These are phyloP conservation scores for Fusarium metavorans DNA, from an alignment of 2,329 filamentous ascomycete species.

Conservation along the genomic window DNA sequence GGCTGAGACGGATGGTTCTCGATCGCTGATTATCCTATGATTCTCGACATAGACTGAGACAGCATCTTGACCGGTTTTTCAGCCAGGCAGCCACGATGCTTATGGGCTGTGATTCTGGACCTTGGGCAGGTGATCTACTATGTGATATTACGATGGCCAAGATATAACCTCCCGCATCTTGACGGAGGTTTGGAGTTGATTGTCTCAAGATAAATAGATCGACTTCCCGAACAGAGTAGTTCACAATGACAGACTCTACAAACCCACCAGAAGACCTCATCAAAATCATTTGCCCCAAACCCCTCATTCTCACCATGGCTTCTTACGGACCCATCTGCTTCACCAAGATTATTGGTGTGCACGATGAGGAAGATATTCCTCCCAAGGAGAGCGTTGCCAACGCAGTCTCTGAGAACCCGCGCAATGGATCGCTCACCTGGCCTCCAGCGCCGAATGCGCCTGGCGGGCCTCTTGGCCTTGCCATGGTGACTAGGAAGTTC, in stretches of 20 bases:
- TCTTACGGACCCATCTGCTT: neutral
- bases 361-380: neutral
- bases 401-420: neutral
- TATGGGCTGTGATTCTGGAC: neutral
- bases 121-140: neutral
- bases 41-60: neutral
- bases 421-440: neutral
- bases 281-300: neutral
- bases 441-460: neutral
- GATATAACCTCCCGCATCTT: neutral
- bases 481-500: neutral
- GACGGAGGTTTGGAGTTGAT: neutral
- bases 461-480: conserved; percentile 1
- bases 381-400: neutral
- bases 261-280: neutral
- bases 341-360: neutral
- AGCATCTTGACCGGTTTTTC: neutral
- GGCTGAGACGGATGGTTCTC: neutral
- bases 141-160: neutral
- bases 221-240: neutral
- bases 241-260: neutral
- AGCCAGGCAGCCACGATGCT: neutral
- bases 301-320: neutral
- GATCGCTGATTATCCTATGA: neutral
- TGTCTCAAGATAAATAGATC: neutral